phyloP scores from a whole-genome alignment of 1,284 basidiomycete genomes.

The Leccinum subrobustum region DNA sequence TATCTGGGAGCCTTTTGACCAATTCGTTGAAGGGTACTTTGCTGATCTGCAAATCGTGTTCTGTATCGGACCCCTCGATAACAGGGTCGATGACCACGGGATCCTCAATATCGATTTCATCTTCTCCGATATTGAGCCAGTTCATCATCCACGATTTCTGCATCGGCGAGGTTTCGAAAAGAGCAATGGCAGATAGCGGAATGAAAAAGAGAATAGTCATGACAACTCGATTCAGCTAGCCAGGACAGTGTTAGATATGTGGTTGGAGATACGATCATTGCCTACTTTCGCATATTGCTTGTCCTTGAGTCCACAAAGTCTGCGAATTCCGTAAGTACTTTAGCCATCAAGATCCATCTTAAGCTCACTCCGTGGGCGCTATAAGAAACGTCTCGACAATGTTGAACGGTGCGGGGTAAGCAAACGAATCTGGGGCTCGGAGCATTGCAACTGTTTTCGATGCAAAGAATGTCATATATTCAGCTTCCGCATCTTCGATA shows the following conservation, averaged over 20 bases:
- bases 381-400: constrained; percentile 80
- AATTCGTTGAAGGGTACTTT: constrained; percentile 76
- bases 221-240: constrained; percentile 70
- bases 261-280: constrained; percentile 5
- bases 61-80: constrained; percentile 59
- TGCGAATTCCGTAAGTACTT: constrained; percentile 30
- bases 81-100: constrained; percentile 57
- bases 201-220: constrained; percentile 82
- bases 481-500: constrained; percentile 65
- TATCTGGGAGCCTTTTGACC: constrained; percentile 71
- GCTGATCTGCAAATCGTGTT: constrained; percentile 62
- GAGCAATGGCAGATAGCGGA: constrained; percentile 71
- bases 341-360: not conserved
- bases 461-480: constrained; percentile 88
- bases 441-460: constrained; percentile 81
- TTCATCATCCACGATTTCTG: constrained; percentile 65
- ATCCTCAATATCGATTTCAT: constrained; percentile 67
- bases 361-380: constrained; percentile 79
- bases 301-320: constrained; percentile 45
- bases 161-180: constrained; percentile 68
- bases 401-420: constrained; percentile 82
- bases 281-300: constrained; percentile 57
- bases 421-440: constrained; percentile 78
- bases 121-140: constrained; percentile 56
- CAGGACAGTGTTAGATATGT: constrained; percentile 1